Evolutionary conservation across 441 rosid species (phyloP).

Genomic region (Syzygium syzygioides): DNA sequence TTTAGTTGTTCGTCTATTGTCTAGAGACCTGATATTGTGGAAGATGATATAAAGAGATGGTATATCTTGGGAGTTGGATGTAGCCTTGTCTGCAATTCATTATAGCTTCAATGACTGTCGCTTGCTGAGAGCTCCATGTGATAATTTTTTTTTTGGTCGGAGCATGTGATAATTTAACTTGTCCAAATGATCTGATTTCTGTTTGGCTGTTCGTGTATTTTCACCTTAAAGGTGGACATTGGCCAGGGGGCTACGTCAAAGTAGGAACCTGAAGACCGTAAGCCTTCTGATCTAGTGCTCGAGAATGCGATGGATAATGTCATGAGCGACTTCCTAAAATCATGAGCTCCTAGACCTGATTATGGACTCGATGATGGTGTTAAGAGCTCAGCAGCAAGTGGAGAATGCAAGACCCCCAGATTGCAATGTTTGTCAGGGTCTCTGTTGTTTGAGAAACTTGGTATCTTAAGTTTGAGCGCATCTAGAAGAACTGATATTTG

Average conservation of each 20-base stretch:
- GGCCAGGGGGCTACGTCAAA: not conserved
- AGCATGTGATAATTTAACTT: not conserved
- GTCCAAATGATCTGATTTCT: not conserved
- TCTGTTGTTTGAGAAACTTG: not conserved
- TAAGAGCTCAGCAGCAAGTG: not conserved
- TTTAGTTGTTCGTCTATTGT: not conserved
- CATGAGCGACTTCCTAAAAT: not conserved
- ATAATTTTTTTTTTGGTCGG: not conserved
- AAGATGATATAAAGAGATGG: not conserved
- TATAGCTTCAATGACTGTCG: not conserved
- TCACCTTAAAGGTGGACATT: not conserved
- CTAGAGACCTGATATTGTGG: not conserved
- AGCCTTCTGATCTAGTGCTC: not conserved
- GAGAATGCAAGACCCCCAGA: not conserved
- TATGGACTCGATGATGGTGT: not conserved
- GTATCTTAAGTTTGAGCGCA: not conserved
- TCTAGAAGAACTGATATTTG: not conserved
- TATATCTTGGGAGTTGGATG: not conserved
- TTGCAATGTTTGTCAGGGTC: not conserved
- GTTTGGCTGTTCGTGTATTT: not conserved
- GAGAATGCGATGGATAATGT: not conserved
- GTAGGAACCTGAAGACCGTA: not conserved
- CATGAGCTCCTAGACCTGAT: not conserved
- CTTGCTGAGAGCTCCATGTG: not conserved
- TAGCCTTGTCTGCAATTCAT: not conserved